Percentiles rank a stretch among this genome's conserved stretches.
phyloP scores from a whole-genome alignment of 805 yeast species.

The Candida boidinii region DNA sequence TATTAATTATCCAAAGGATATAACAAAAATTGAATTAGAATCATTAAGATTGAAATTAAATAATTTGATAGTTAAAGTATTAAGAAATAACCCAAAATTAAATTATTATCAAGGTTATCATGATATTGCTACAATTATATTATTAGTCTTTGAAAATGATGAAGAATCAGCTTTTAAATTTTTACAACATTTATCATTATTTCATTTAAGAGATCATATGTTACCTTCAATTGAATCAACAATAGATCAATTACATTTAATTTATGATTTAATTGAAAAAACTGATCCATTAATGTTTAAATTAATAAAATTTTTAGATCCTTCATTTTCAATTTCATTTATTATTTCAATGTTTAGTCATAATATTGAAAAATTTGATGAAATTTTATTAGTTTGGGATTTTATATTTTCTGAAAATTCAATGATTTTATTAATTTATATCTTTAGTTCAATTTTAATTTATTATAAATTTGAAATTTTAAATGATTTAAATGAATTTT shows the following conservation, averaged over 20 bases:
- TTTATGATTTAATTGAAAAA: constrained; percentile 50
- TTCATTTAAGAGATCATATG: constrained; percentile 80
- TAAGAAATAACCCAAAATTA: constrained; percentile 53
- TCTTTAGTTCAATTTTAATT: constrained; percentile 51
- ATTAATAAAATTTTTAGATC: constrained; percentile 35
- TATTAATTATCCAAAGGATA: constrained; percentile 27
- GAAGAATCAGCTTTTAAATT: constrained; percentile 30
- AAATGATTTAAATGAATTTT: constrained; percentile 20
- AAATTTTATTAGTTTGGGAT: constrained; percentile 61
- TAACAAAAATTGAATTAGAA: constrained; percentile 12
- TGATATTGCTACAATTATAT: constrained; percentile 66
- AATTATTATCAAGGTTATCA: constrained; percentile 91
- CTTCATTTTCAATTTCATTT: constrained; percentile 67
- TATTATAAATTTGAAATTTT: constrained; percentile 36
- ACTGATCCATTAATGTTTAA: constrained; percentile 38
- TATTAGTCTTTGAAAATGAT: constrained; percentile 37
- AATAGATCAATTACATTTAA: constrained; percentile 51
- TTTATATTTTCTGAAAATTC: constrained; percentile 50
- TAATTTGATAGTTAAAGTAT: constrained; percentile 39
- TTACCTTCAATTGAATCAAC: constrained; percentile 59
- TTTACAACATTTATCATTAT: constrained; percentile 48
- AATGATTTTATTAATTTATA: constrained; percentile 43
- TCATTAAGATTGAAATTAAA: constrained; percentile 32
- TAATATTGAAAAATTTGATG: constrained; percentile 41
- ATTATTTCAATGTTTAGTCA: constrained; percentile 75